A percentile compares a stretch with the other conserved stretches of the same genome.
Evolutionary conservation across 768 basidiomycete genomes (phyloP).

Genomic region (Sporobolomyces phaffii): DNA sequence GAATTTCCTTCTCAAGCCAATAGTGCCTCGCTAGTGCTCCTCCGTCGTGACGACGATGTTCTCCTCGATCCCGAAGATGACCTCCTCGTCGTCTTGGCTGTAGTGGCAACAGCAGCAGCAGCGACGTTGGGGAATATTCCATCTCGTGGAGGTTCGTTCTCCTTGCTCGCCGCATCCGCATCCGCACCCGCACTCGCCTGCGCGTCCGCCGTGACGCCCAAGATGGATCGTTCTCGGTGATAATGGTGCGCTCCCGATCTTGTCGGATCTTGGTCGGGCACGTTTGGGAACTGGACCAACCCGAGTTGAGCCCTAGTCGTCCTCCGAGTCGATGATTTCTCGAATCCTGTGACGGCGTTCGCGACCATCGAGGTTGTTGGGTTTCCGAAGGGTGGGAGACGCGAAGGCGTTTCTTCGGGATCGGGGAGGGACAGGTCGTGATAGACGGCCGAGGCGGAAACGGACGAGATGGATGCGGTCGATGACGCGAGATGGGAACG

Average conservation of each 20-base stretch:
- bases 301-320: no score
- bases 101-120: no score
- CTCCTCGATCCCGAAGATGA: background rate
- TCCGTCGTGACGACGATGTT: no score
- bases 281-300: background rate
- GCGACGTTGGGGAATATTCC: no score
- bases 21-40: no score
- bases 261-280: background rate
- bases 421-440: constrained; percentile 21
- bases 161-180: constrained; percentile 6
- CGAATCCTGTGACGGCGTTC: background rate
- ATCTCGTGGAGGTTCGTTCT: constrained; percentile 4
- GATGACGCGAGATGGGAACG: no score
- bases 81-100: background rate
- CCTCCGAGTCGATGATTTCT: no score
- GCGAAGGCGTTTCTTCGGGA: constrained; percentile 18
- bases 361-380: no score
- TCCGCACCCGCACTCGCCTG: no score
- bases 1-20: no score
- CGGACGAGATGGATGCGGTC: no score
- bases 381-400: background rate
- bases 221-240: background rate
- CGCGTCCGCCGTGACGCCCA: no score
- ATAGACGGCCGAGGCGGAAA: background rate
- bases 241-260: background rate